These are phyloP conservation scores for Mitragyna speciosa DNA, from an alignment of 257 asterid genomes.

Conservation along the genomic window DNA sequence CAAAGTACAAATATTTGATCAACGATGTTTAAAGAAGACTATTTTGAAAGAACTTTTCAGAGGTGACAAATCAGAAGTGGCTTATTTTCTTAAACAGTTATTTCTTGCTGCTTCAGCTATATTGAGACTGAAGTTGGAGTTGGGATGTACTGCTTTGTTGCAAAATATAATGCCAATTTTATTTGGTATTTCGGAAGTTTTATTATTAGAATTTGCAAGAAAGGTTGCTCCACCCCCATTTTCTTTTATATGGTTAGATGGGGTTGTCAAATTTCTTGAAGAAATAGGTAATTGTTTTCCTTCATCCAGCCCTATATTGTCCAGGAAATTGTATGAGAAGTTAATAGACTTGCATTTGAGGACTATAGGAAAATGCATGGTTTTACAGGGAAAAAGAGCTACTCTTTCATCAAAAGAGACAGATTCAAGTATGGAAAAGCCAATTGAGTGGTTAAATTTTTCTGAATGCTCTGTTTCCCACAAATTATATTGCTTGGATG, in stretches of 20 bases:
- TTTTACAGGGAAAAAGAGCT: constrained; percentile 71
- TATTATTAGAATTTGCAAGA: constrained; percentile 62
- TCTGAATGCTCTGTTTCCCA: constrained; percentile 26
- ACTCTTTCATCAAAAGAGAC: constrained; percentile 61
- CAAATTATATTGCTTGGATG: constrained; percentile 43
- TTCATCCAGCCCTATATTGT: constrained; percentile 50
- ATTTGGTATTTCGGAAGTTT: constrained; percentile 48
- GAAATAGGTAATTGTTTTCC: constrained; percentile 68
- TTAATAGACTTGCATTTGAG: constrained; percentile 69
- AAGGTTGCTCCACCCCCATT: constrained; percentile 39
- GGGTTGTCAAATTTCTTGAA: constrained; percentile 70
- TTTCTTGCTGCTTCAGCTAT: constrained; percentile 75
- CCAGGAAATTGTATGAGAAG: constrained; percentile 54
- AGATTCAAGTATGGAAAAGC: constrained; percentile 46
- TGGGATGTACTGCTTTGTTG: constrained; percentile 40
- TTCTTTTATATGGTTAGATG: constrained; percentile 59
- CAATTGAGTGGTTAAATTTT: constrained; percentile 32
- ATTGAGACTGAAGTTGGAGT: constrained; percentile 56
- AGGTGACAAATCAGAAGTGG: constrained; percentile 62
- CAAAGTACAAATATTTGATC: constrained; percentile 41
- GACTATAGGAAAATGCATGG: constrained; percentile 85
- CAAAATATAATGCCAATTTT: constrained; percentile 49
- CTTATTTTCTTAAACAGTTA: constrained; percentile 64
- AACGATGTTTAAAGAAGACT: constrained; percentile 42
- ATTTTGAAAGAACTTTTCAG: constrained; percentile 49